phyloP scores from a whole-genome alignment of 192 early-diverging fungal species.

The Entomortierella parvispora region DNA sequence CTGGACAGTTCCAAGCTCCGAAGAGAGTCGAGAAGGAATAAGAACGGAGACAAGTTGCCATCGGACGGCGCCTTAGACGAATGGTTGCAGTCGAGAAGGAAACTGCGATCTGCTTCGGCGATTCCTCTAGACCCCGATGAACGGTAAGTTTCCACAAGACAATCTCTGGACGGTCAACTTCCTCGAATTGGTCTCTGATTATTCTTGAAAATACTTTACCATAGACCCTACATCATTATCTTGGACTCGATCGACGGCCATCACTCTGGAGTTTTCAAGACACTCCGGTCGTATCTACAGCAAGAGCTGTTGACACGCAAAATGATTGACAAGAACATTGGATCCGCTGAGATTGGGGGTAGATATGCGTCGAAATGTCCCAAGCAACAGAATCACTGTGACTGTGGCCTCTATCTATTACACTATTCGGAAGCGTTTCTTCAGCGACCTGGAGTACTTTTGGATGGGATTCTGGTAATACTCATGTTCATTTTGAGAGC shows the following conservation, averaged over 20 bases:
- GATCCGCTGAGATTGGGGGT: constrained; percentile 26
- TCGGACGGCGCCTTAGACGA: background rate
- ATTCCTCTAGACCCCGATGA: constrained; percentile 20
- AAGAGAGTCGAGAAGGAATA: background rate
- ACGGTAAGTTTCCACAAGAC: constrained; percentile 10
- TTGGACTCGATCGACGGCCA: constrained; percentile 69
- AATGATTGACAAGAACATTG: constrained; percentile 34
- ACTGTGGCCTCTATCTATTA: constrained; percentile 91
- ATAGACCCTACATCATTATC: constrained; percentile 66
- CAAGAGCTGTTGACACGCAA: constrained; percentile 56
- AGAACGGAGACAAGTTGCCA: background rate
- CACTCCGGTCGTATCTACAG: constrained; percentile 50
- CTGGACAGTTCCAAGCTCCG: too few species aligned
- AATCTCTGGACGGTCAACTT: too few species aligned
- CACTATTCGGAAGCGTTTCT: constrained; percentile 83
- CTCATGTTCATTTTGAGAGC: background rate
- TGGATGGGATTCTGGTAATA: constrained; percentile 56
- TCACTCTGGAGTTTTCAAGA: constrained; percentile 56
- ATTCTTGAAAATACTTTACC: too few species aligned
- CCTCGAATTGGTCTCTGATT: too few species aligned
- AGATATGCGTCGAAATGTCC: constrained; percentile 75
- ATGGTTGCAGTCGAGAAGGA: background rate
- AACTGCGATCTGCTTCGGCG: background rate
- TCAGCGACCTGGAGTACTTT: constrained; percentile 41
- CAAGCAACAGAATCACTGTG: constrained; percentile 80